Evolutionary conservation across 2,329 filamentous ascomycete genomes (phyloP).

Genomic region (Leptographium flavum): DNA sequence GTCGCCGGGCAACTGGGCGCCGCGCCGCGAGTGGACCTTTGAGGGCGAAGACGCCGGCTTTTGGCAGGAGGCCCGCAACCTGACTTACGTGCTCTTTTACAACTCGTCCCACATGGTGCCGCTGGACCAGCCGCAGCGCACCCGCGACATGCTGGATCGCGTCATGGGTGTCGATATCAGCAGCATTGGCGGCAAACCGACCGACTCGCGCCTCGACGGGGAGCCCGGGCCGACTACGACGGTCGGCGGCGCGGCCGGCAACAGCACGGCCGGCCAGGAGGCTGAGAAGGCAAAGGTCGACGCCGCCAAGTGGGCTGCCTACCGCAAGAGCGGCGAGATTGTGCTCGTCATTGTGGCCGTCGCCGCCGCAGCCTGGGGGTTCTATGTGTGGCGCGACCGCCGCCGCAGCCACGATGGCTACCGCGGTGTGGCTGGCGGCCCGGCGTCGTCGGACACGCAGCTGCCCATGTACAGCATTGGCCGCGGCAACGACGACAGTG

Average conservation of each 20-base stretch:
- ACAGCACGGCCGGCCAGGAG: conserved; percentile 36
- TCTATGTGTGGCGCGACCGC: conserved; percentile 50
- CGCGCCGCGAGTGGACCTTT: conserved; percentile 87
- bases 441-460: conserved; percentile 16
- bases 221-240: conserved; percentile 68
- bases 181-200: conserved; percentile 66
- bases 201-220: conserved; percentile 71
- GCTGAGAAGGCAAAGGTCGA: conserved; percentile 58
- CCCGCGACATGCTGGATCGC: conserved; percentile 90
- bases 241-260: conserved; percentile 53
- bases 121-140: conserved; percentile 76
- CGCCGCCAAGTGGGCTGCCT: conserved; percentile 76
- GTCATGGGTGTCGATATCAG: conserved; percentile 90
- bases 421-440: conserved; percentile 29
- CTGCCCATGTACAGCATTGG: conserved; percentile 8
- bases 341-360: conserved; percentile 71
- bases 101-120: conserved; percentile 98
- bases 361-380: conserved; percentile 61
- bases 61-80: conserved; percentile 86
- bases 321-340: conserved; percentile 74
- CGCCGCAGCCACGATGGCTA: conserved; percentile 35
- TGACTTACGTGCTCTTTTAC: conserved; percentile 92
- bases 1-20: conserved; percentile 75
- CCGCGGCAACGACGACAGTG: conserved; percentile 8
- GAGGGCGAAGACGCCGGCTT: conserved; percentile 78